A percentile compares a stretch with the other conserved stretches of the same genome.
These are phyloP conservation scores for Aphanocladium album DNA, from an alignment of 2,329 filamentous ascomycete genomes.

Conservation along the genomic window DNA sequence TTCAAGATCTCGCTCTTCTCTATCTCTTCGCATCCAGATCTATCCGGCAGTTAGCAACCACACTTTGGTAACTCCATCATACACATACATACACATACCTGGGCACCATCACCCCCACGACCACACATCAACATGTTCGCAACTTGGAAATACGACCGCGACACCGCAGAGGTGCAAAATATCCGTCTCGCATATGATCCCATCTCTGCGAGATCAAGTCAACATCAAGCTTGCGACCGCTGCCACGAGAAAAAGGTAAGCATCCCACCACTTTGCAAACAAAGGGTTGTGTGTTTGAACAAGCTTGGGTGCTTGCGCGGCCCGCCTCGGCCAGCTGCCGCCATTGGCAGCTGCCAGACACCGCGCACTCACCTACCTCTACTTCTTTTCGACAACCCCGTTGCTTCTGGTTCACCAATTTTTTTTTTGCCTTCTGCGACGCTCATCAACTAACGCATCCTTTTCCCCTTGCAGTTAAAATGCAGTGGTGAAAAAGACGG, in stretches of 20 bases:
- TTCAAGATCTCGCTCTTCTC: neutral
- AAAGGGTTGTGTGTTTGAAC: conserved; percentile 1
- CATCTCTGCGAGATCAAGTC: conserved; percentile 32
- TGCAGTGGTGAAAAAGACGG: conserved; percentile 35
- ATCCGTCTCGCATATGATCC: conserved; percentile 32
- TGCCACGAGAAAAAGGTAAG: conserved; percentile 36
- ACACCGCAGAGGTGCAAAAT: conserved; percentile 33
- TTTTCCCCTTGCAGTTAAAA: conserved; percentile 24
- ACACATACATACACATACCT: neutral
- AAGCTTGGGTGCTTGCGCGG: neutral
- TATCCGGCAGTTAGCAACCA: neutral
- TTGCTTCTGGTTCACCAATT: too few species aligned
- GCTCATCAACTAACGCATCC: neutral
- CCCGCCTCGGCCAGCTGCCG: neutral
- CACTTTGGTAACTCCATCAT: neutral
- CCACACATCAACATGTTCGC: conserved; percentile 27
- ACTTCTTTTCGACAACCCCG: neutral
- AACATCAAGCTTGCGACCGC: conserved; percentile 34
- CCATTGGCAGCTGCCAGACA: conserved; percentile 1
- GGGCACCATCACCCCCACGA: neutral
- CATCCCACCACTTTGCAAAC: neutral
- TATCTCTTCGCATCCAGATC: neutral
- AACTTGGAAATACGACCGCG: conserved; percentile 35
- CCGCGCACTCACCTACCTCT: neutral
- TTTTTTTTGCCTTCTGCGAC: neutral